Conservation (phyloP, 768 basidiomycete genomes). For the Sistotremastrum suecicum region DNA sequence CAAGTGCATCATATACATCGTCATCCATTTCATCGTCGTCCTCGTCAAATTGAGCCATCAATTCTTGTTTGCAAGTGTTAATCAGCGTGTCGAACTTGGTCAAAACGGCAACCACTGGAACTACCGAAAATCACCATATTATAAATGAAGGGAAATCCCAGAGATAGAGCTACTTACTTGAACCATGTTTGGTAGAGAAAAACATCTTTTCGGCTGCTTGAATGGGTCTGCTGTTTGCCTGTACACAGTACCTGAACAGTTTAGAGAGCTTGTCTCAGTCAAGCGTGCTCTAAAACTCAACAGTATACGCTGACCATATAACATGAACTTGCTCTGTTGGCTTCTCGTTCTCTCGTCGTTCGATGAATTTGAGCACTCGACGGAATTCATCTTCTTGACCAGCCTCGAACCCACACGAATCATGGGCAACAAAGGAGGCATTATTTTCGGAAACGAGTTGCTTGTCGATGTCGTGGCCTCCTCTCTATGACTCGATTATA, state of each 20-base stretch:
- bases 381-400: constrained; percentile 17
- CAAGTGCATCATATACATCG: too few relatives aligned
- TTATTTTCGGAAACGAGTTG: constrained; percentile 19
- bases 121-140: constrained; percentile 9
- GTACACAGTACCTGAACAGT: constrained; percentile 24
- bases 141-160: background rate
- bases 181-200: constrained; percentile 15
- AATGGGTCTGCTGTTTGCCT: constrained; percentile 16
- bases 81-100: constrained; percentile 22
- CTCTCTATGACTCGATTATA: constrained; percentile 13
- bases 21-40: too few relatives aligned
- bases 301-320: constrained; percentile 19
- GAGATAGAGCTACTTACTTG: constrained; percentile 1
- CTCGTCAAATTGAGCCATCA: too few relatives aligned
- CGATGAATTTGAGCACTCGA: constrained; percentile 19
- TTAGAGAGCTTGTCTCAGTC: background rate
- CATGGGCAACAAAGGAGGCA: constrained; percentile 24
- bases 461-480: constrained; percentile 19
- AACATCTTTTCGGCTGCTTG: constrained; percentile 16
- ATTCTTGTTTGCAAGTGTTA: too few relatives aligned
- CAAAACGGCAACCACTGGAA: constrained; percentile 25
- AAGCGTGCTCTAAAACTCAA: background rate
- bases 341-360: constrained; percentile 7
- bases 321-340: constrained; percentile 20
- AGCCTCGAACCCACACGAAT: constrained; percentile 27